Conservation (phyloP, 805 yeast genomes). For the Candida golubevii region DNA sequence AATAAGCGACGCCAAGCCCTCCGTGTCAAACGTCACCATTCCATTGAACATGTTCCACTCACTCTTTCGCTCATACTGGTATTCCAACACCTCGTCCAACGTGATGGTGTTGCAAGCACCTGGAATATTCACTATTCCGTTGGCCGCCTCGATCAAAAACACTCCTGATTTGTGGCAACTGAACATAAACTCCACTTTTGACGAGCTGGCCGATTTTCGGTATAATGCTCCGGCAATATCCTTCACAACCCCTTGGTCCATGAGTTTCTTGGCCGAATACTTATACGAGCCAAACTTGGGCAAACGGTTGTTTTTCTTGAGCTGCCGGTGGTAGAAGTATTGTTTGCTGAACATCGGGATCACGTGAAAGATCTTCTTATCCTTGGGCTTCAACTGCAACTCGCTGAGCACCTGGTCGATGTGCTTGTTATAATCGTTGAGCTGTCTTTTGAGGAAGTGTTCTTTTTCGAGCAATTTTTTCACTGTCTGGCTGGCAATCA, state of each 20-base stretch:
- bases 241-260: constrained; percentile 65
- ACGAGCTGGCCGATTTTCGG: constrained; percentile 41
- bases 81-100: constrained; percentile 65
- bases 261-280: constrained; percentile 68
- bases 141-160: constrained; percentile 71
- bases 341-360: constrained; percentile 64
- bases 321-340: constrained; percentile 67
- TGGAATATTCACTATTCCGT: constrained; percentile 63
- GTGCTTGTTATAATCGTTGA: constrained; percentile 44
- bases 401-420: constrained; percentile 41
- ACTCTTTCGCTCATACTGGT: constrained; percentile 65
- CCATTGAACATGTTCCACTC: constrained; percentile 59
- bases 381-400: constrained; percentile 43
- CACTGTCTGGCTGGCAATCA: constrained; percentile 38
- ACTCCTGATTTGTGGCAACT: constrained; percentile 70
- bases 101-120: constrained; percentile 56
- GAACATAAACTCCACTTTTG: constrained; percentile 69
- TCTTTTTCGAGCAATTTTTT: constrained; percentile 43
- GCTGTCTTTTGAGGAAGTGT: constrained; percentile 40
- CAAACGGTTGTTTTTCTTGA: constrained; percentile 59
- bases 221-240: constrained; percentile 53
- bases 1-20: constrained; percentile 61
- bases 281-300: constrained; percentile 76
- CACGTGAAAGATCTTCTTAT: constrained; percentile 44
- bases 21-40: constrained; percentile 64